phyloP scores from a whole-genome alignment of 2,329 filamentous ascomycete species.

The Chalara sp. region DNA sequence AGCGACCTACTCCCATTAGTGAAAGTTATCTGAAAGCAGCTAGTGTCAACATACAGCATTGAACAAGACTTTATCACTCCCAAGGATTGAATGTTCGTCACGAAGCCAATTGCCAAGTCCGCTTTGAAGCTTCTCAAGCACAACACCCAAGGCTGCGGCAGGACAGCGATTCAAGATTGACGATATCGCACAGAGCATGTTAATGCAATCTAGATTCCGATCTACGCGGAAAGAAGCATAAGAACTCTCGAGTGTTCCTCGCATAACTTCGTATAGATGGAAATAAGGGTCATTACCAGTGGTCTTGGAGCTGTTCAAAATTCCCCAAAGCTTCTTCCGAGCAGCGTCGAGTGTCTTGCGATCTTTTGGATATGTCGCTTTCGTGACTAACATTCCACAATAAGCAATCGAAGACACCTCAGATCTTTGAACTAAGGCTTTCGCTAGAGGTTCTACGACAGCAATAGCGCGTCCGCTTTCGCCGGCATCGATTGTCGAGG shows the following conservation, averaged over 20 bases:
- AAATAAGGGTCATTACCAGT: constrained; percentile 55
- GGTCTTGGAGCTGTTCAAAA: constrained; percentile 33
- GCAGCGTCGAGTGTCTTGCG: constrained; percentile 58
- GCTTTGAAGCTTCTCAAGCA: constrained; percentile 54
- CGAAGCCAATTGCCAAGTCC: constrained; percentile 58
- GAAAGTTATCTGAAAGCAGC: constrained; percentile 6
- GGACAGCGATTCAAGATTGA: constrained; percentile 32
- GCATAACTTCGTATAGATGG: constrained; percentile 55
- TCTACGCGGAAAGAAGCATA: constrained; percentile 38
- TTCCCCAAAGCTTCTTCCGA: constrained; percentile 60
- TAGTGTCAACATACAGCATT: constrained; percentile 35
- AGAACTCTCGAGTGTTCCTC: constrained; percentile 41
- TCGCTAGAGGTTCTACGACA: constrained; percentile 66
- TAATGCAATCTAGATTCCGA: constrained; percentile 37
- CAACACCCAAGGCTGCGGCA: constrained; percentile 34
- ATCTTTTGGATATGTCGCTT: constrained; percentile 50
- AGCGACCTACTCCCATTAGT: constrained; percentile 36
- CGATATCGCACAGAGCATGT: constrained; percentile 39
- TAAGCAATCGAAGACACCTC: constrained; percentile 23
- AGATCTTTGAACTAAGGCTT: constrained; percentile 36
- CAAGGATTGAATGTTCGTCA: constrained; percentile 42
- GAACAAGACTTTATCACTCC: constrained; percentile 34
- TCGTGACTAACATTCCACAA: constrained; percentile 17
- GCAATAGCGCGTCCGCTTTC: constrained; percentile 59
- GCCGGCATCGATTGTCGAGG: constrained; percentile 56